phyloP scores from a whole-genome alignment of 1,284 basidiomycete species.

The Blastosporella zonata region DNA sequence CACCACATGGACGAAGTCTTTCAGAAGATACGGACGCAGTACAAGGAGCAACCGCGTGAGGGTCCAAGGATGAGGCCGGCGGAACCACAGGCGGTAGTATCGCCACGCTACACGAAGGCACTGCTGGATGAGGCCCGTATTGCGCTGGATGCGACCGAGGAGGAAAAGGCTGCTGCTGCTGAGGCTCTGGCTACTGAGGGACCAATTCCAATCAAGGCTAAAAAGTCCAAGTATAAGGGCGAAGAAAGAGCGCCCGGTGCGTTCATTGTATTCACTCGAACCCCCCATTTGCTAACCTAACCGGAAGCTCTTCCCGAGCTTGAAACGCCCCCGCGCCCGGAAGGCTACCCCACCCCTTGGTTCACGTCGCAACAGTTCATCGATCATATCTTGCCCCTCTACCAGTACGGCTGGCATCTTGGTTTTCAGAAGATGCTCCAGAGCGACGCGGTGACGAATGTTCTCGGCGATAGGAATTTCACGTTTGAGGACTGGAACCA shows the following conservation, averaged over 20 bases:
- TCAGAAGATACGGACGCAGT: neutral
- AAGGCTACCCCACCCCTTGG: conserved; percentile 24
- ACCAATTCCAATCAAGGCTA: too few relatives aligned
- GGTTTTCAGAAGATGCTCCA: conserved; percentile 3
- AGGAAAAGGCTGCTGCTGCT: neutral
- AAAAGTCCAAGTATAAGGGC: neutral
- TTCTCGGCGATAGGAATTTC: conserved; percentile 15
- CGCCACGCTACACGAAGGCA: neutral
- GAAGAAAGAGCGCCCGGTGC: neutral
- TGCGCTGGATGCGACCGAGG: neutral
- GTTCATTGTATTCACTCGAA: neutral
- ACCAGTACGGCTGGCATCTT: conserved; percentile 29
- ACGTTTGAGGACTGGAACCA: conserved; percentile 15
- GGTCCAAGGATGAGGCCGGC: neutral
- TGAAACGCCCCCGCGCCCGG: conserved; percentile 14
- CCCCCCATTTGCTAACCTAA: too few relatives aligned
- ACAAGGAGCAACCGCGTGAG: neutral
- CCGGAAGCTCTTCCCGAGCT: neutral
- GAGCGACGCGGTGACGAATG: neutral
- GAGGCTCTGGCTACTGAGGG: neutral
- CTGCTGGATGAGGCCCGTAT: neutral
- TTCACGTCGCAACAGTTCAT: conserved; percentile 21
- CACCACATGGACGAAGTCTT: neutral
- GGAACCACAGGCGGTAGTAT: neutral
- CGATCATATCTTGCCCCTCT: conserved; percentile 27